Evolutionary conservation across 202 grass and related monocot genomes (phyloP).

Genomic region (Dendrocalamus latiflorus): DNA sequence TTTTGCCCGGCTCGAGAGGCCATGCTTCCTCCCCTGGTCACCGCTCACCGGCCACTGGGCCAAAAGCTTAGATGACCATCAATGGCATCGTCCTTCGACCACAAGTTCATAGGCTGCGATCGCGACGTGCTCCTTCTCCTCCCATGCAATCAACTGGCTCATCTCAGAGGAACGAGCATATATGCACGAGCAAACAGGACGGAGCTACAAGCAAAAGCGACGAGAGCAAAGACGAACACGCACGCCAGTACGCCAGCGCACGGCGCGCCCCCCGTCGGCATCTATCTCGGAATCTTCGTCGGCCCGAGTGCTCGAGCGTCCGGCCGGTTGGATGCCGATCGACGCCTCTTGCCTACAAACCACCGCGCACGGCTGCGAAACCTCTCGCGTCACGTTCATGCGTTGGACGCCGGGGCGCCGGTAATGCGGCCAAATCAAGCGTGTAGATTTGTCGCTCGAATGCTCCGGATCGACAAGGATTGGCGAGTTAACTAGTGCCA

Average conservation of each 20-base stretch:
- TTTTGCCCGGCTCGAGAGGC: slow-evolving; percentile 1
- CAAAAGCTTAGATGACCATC: background rate
- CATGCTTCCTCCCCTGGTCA: background rate
- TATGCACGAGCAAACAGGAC: background rate
- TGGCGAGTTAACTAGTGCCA: background rate
- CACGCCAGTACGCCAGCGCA: slow-evolving; percentile 21
- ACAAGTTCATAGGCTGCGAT: background rate
- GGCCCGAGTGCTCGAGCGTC: background rate
- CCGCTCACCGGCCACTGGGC: background rate
- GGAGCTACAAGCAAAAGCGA: background rate
- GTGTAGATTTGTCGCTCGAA: too few relatives aligned
- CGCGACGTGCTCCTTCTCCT: background rate
- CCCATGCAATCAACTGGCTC: background rate
- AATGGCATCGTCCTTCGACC: background rate
- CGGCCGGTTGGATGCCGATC: background rate
- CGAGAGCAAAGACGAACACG: background rate
- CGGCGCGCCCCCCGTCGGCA: background rate
- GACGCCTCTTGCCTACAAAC: background rate
- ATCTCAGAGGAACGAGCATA: background rate
- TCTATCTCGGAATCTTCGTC: slow-evolving; percentile 18
- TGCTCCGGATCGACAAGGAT: slow-evolving; percentile 10
- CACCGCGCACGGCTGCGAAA: background rate
- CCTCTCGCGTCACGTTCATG: background rate
- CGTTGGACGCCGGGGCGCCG: background rate
- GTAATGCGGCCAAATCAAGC: background rate